Base-by-base conservation (phyloP, 805 yeast genomes). In the Starmerella apicola region DNA sequence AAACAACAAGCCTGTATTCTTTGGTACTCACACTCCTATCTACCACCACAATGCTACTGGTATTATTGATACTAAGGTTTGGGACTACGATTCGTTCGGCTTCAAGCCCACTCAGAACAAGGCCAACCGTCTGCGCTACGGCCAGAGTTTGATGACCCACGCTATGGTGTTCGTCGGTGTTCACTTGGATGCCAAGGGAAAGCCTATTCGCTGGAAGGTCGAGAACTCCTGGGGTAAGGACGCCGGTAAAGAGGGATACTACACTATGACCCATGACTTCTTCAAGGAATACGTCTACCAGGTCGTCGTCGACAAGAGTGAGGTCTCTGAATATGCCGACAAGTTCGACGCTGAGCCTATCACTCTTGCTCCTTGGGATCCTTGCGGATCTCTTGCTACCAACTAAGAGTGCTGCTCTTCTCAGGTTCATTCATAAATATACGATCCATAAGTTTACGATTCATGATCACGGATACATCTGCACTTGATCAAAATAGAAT, bases 11-110 rank as follows among this genome's bases (percentile, higher is more conserved):
- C 79, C 93, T 0, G 82, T 84, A 5, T 84, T 83, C 65, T 84
- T 83, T 55, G 94, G 94, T 10, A 77, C 86, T 15, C 93, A 83
- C 58, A 82, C 86, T n/a, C 91, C 88, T 19, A 77, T 79, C 57
- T 83, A 67, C 61, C 71, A 69, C 70, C 73, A 77, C 57, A 67
- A 67, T 41, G 59, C 57, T 20, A 57, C 74, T 6, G 95, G 95
- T 40, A 59, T 81, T 35, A 77, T 84, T 71, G 94, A 82, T 55
- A 61, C 73, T 17, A 68, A 71, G 30, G 68, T 79, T 17, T 83
- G 76, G 73, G 77, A 79, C 52, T 81, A 74, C 60, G 63, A 71
- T 46, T 67, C 68, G 1, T 36, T 55, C 5, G 56, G 56, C 34
- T 67, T 74, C 66, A 57, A 66, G 38, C 61, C 70, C 52, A 64